A percentile compares a stretch with the other conserved stretches of the same genome.
Conservation (phyloP, 352 stramenopile species). For the Globisporangium ultimum region DNA sequence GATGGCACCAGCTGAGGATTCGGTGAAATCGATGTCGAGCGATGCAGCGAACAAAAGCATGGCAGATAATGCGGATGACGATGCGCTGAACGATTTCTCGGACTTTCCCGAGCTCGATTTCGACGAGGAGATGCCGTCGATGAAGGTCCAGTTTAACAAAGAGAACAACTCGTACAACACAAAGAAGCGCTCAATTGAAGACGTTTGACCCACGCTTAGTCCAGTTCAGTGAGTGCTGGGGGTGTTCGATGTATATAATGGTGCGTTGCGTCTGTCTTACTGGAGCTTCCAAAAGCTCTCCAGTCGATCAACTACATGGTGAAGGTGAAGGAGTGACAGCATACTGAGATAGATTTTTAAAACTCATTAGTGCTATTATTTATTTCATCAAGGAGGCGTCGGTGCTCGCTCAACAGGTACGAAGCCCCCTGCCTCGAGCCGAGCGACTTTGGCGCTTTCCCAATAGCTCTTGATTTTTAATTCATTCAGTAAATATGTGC, state of each 20-base stretch:
- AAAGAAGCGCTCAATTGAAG: conserved; percentile 65
- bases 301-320: conserved; percentile 6
- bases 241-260: background rate
- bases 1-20: conserved; percentile 6
- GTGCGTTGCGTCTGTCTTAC: conserved; percentile 1
- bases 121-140: conserved; percentile 49
- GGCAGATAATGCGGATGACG: conserved; percentile 28
- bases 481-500: conserved; percentile 12
- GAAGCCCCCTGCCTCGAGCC: background rate
- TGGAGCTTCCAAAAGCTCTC: background rate
- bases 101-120: conserved; percentile 79
- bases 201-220: conserved; percentile 35
- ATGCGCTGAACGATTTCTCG: conserved; percentile 68
- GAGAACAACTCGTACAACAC: conserved; percentile 53
- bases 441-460: conserved; percentile 3
- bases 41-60: conserved; percentile 9
- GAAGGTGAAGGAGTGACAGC: conserved; percentile 9
- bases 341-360: conserved; percentile 13
- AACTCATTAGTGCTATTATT: conserved; percentile 16
- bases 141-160: conserved; percentile 53
- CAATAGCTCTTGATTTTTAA: conserved; percentile 13
- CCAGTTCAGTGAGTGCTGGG: background rate
- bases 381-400: conserved; percentile 10
- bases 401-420: conserved; percentile 1
- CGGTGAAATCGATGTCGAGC: conserved; percentile 11